Evolutionary conservation across 2,329 filamentous ascomycete species (phyloP).

Genomic region (Apiospora aurea): DNA sequence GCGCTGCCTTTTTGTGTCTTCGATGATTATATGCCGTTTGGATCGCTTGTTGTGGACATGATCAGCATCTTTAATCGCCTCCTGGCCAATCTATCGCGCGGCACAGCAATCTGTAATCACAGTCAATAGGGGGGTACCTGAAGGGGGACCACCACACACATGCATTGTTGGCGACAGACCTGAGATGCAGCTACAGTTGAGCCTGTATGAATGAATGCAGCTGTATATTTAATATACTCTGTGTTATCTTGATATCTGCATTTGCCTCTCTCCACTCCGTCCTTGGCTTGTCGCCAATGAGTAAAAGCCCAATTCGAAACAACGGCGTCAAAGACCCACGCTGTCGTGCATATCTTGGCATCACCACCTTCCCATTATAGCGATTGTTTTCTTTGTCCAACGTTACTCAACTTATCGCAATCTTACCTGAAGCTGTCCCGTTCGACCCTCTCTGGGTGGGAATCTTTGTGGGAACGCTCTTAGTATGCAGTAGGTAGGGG

Average conservation of each 20-base stretch:
- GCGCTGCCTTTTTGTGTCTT: background rate
- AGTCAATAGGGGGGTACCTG: too few species aligned
- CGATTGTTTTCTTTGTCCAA: slow-evolving; percentile 1
- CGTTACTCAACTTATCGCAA: slow-evolving; percentile 7
- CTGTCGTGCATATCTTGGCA: slow-evolving; percentile 5
- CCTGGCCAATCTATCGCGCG: background rate
- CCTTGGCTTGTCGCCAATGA: background rate
- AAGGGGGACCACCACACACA: too few species aligned
- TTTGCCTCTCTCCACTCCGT: background rate
- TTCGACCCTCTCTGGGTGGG: slow-evolving; percentile 13
- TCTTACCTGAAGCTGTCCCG: background rate
- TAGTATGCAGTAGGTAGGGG: background rate
- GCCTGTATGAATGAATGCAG: background rate
- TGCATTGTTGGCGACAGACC: background rate
- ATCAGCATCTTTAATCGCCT: background rate
- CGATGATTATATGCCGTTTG: background rate
- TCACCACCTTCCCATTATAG: slow-evolving; percentile 7
- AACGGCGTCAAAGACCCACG: background rate
- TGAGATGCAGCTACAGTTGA: background rate
- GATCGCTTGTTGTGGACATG: background rate
- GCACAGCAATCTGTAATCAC: background rate
- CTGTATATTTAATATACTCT: background rate
- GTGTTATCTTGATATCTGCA: background rate
- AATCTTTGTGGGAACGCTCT: background rate
- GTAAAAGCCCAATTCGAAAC: background rate